Base-by-base conservation (phyloP, 192 early-diverging fungal genomes). In the Pilobolus umbonatus region DNA sequence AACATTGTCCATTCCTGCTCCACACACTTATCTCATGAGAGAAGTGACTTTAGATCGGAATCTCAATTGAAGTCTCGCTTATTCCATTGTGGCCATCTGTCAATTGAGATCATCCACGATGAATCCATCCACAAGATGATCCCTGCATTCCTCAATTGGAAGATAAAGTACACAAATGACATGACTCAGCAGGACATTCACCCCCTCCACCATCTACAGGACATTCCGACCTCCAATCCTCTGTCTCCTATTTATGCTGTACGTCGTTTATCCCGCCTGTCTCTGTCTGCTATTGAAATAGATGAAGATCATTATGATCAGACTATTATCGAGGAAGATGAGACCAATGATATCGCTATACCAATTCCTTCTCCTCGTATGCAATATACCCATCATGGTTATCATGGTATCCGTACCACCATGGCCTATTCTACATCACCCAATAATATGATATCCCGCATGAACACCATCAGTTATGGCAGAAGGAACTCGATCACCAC, bases 381-480 rank as follows among this genome's bases (percentile, higher is more conserved):
- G 53, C 67, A 69, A 55, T 69, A 64, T 53, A 69, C 67, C 25
- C 67, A 64, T 25, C 67, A 62, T 55, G 61, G 57, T 4, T n/a
- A n/a, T n/a, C n/a, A n/a, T n/a, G 26, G 40, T 12, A 29, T 26
- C 28, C 47, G 29, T 24, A 46, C 30, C 5, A 32, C 47, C 3
- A 28, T 62, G 6, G 52, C 67, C 8, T 69, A 63, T 25, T 69
- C 60, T 4, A 60, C 56, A 4, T 57, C 56, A 2, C 60, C 67
- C 22, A 29, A 19, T 32, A 60, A 4, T 38, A 50, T 15, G 35
- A 56, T 3, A 68, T 56, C 15, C 40, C 60, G 38, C 68, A 71
- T 31, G 55, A 64, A 14, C 55, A 31, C 26, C 32, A 42, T 22
- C 47, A 24, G 56, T 9, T 32, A 47, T 6, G 26, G 45, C 4